Evolutionary conservation across 371 early-diverging fungal genomes (phyloP), one percentile per base, ranked within the genome.

Genomic region (Mucor lusitanicus): DNA sequence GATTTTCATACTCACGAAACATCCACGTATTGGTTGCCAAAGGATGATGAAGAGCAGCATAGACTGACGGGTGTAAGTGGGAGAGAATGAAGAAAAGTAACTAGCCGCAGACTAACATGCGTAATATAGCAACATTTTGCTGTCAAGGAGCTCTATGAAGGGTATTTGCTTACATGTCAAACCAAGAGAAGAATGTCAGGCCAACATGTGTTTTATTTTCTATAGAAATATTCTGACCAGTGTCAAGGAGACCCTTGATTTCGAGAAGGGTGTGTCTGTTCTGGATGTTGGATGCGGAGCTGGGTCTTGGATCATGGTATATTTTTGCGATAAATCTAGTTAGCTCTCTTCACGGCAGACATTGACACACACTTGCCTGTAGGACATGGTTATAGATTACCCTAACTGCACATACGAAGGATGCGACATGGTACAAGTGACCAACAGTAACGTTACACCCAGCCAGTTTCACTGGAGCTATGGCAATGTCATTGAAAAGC

Each of bases 271-370:
- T 8, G 23, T 55, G 5, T 9, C 39, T 48, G 21, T 70, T 17
- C 59, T 70, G 13, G 71, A 72, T 54, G 28, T 68, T 7, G 72
- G 72, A 5, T 68, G 69, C 58, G 69, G 72, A 4, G 46, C 72
- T 12, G 72, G 69, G 13, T 27, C 55, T 27, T 72, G 71, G 71
- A 53, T 59, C 44, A 64, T 69, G 65, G 70, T 70, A 57, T 55
- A 25, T 59, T 28, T n/a, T 9, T 32, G 25, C 13, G 12, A 13
- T 23, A 40, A 25, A 12, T 39, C 40, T 15, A 60, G 19, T 35
- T 33, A 19, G 13, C 17, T 48, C 25, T 15, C 32, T 33, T 27
- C 19, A 42, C 13, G 15, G n/a, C 30, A 35, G 37, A 42, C 9
- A 23, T 42, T 56, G 40, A 42, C 30, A 30, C 30, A 15, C 21